Base-by-base conservation (phyloP, 495 filamentous ascomycete genomes). In the Aspergillus affinis region DNA sequence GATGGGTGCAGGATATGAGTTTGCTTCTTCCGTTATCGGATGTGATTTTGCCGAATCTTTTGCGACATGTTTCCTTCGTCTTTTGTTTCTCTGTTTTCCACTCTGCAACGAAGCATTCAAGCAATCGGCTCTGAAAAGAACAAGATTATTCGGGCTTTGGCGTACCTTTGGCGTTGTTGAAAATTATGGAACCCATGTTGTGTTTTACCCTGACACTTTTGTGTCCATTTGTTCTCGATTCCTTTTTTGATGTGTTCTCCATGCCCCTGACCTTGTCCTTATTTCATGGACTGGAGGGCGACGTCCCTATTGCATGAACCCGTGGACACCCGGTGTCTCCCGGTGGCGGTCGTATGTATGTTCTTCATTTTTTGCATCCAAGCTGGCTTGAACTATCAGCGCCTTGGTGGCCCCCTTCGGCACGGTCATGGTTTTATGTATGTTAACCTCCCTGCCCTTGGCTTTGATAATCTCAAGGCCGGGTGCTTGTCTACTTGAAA, bases 381-480 rank as follows among this genome's bases (percentile, higher is more conserved):
- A 68, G 65, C 67, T 69, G 65, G 65, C 51, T 76, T 74, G 69
- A 68, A 60, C 64, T 67, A 67, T 68, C 69, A 73, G 66, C 71
- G 68, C 69, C 68, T 73, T 75, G 69, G 72, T 81, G 82, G 85
- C 84, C 62, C 62, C 64, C 59, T 82, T 85, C 84, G 83, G 84
- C 83, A 83, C 86, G 78, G 76, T 81, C 82, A 75, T 79, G 82
- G 78, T 79, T 77, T 83, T 80, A 87, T 92, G 89, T 92, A 92
- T 86, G 88, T 91, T 91, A 91, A 78, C 73, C 75, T 81, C 77
- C 80, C 78, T 81, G 73, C 71, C 79, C 79, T 41, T 80, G 74
- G 68, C 74, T 75, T 77, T 72, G 66, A 68, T 69, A 69, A 70
- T 68, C 59, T 66, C 66, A 70, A 78, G 73, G 75, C 13, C 36